Conservation (phyloP, 805 yeast species). For the Metschnikowia gruessii region DNA sequence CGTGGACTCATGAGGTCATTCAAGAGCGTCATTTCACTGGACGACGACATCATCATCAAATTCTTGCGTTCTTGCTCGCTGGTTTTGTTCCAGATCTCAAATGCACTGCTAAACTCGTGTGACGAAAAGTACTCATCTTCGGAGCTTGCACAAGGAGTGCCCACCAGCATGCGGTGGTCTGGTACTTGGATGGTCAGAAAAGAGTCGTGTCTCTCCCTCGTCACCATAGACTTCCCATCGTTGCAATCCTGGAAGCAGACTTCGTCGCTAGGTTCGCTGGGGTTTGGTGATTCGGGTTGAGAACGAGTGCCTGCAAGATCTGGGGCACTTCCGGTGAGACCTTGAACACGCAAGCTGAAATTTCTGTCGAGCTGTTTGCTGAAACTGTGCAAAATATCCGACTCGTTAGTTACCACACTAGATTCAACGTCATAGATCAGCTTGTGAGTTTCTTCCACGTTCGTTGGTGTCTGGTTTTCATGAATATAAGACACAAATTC, state of each 20-base stretch:
- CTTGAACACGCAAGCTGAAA: conserved; percentile 20
- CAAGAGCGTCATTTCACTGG: conserved; percentile 19
- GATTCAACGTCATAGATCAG: conserved; percentile 8
- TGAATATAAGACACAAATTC: conserved; percentile 9
- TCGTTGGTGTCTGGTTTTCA: neutral
- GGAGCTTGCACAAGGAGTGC: conserved; percentile 16
- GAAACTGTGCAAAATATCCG: conserved; percentile 30
- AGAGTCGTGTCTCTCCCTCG: neutral
- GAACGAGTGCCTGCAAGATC: neutral
- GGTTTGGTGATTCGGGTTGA: neutral
- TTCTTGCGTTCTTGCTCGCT: neutral
- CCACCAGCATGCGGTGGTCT: neutral
- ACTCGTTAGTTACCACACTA: conserved; percentile 22
- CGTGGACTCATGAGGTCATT: conserved; percentile 6
- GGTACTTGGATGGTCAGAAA: neutral
- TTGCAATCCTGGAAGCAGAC: neutral
- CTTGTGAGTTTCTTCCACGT: neutral
- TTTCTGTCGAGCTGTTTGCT: conserved; percentile 21
- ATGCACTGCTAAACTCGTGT: conserved; percentile 25
- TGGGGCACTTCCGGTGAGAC: neutral
- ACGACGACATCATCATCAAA: conserved; percentile 9
- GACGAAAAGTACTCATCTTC: conserved; percentile 37
- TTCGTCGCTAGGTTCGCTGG: neutral
- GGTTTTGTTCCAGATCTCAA: conserved; percentile 13
- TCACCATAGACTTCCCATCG: neutral